Evolutionary conservation across 1,284 basidiomycete species (phyloP), one percentile per base, ranked within the genome.

Genomic region (Heterobasidion irregulare): DNA sequence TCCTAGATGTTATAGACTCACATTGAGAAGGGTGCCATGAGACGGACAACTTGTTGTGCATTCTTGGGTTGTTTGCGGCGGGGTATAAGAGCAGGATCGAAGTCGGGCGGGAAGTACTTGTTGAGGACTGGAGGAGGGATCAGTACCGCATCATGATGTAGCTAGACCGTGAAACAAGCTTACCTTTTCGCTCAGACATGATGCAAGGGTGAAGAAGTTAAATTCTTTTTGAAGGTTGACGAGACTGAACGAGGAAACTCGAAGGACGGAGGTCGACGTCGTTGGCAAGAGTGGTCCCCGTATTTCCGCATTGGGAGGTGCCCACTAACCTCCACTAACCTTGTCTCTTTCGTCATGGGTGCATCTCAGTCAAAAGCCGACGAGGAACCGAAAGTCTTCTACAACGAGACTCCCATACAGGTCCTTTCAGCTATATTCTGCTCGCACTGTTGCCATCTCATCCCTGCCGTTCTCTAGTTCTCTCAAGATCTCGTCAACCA

Each of bases 1-100:
- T 35, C 61, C 44, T 36, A 18, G 26, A 45, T 47, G 10, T 33
- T 26, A 38, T 16, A 16, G 19, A 72, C 79, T 53, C 62, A 84
- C 96, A 99, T 99, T 13, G 92, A 95, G 71, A 97, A 99, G 0
- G 96, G 96, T 6, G 97, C 95, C 96, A 99, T 99, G 50, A 99
- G 82, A 79, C 95, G 92, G 59, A 99, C 94, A 56, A 94, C 91
- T 73, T 96, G 92, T 68, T 98, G 96, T 16, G 87, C 85, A 70
- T 97, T 96, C 78, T 90, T 94, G 55, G 89, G 87, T 57, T 82
- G 80, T 68, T 89, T 93, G 64, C 94, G 78, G 63, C 97, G 80
- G 47, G 93, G 92, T 71, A 98, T 97, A 72, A 96, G 89, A 63
- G 92, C 85, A 58, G 96, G 97, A 77, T 99, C 97, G 73, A 98